A percentile compares a stretch with the other conserved stretches of the same genome.
Evolutionary conservation across 345 rosid species (phyloP).

Genomic region (Eucalyptus tenuipes): DNA sequence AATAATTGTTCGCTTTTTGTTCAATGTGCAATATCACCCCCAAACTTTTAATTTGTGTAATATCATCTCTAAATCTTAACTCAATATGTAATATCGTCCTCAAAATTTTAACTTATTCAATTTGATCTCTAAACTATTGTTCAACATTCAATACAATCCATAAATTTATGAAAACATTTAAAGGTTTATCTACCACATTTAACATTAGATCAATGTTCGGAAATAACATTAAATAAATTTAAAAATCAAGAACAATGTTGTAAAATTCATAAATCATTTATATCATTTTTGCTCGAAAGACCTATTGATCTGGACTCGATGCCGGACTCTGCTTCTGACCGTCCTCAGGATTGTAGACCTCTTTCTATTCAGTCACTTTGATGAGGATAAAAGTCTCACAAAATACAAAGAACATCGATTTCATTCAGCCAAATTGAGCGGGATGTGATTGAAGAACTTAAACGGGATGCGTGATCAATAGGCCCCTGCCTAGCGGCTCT

Average conservation of each 20-base stretch:
- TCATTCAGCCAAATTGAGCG: background rate
- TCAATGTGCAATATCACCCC: too few species aligned
- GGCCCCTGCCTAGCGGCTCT: background rate
- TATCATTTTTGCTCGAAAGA: background rate
- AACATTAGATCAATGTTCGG: too few species aligned
- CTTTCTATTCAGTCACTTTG: background rate
- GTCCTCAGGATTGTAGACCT: background rate
- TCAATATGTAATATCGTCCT: fast-evolving
- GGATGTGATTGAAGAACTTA: background rate
- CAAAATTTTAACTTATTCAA: too few species aligned
- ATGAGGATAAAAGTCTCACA: background rate
- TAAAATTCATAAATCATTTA: background rate
- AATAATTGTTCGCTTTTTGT: background rate
- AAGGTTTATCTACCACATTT: too few species aligned
- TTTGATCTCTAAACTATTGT: too few species aligned
- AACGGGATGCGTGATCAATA: background rate
- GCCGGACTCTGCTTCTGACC: background rate
- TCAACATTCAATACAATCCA: too few species aligned
- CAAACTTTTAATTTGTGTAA: too few species aligned
- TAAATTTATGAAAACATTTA: too few species aligned
- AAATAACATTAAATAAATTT: too few species aligned
- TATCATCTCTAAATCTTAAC: fast-evolving
- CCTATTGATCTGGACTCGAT: background rate
- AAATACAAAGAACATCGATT: background rate
- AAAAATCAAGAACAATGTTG: too few species aligned